Evolutionary conservation across 257 asterid genomes (phyloP).

Genomic region (Primulina tabacum): DNA sequence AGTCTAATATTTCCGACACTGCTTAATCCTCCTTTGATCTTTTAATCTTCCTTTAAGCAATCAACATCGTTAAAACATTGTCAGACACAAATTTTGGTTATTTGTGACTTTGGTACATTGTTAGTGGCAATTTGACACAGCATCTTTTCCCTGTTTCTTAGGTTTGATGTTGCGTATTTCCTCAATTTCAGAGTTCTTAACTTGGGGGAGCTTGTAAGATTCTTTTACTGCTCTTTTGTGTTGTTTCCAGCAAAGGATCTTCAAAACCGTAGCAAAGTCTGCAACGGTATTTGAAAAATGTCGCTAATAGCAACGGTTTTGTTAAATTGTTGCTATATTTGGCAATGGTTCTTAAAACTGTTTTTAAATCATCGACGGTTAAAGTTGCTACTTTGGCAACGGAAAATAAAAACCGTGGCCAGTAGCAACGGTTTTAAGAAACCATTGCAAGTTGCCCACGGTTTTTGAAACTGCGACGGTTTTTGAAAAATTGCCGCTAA

Average conservation of each 20-base stretch:
- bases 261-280: too few relatives aligned
- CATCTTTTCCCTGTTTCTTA: slow-evolving; percentile 32
- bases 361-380: too few relatives aligned
- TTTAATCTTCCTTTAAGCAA: neutral
- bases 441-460: too few relatives aligned
- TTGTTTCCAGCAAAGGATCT: neutral
- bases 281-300: too few relatives aligned
- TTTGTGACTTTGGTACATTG: neutral
- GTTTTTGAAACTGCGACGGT: too few relatives aligned
- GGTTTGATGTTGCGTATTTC: slow-evolving; percentile 88
- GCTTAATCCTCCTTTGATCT: neutral
- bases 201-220: slow-evolving; percentile 76
- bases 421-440: too few relatives aligned
- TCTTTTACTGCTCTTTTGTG: slow-evolving; percentile 15
- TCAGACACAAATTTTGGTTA: neutral
- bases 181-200: slow-evolving; percentile 52
- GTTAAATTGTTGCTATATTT: too few relatives aligned
- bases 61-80: neutral
- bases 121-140: slow-evolving; percentile 16
- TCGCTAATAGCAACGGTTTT: too few relatives aligned
- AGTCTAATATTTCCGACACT: slow-evolving; percentile 8
- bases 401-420: too few relatives aligned
- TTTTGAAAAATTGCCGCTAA: too few relatives aligned
- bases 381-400: too few relatives aligned
- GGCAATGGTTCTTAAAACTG: too few relatives aligned